phyloP scores from a whole-genome alignment of 129 eudicot genomes.

The Tanacetum coccineum region DNA sequence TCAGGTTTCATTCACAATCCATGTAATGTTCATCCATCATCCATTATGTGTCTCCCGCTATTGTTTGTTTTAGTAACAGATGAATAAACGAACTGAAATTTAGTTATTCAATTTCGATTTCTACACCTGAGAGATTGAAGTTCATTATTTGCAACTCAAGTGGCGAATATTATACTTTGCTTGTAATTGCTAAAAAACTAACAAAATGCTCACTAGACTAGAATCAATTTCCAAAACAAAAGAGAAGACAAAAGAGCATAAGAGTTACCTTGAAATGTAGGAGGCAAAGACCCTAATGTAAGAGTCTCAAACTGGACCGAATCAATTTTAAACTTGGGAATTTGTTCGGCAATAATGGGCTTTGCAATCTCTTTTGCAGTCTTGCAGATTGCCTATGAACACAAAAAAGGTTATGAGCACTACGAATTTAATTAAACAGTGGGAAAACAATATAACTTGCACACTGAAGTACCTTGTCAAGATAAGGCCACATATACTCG shows the following conservation, averaged over 20 bases:
- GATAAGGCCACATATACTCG: slow-evolving; percentile 80
- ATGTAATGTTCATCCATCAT: too few relatives aligned
- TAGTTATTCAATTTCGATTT: background rate
- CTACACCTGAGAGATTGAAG: background rate
- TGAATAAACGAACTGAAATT: too few relatives aligned
- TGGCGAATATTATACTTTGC: background rate
- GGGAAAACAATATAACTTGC: background rate
- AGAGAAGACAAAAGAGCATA: background rate
- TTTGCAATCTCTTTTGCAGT: slow-evolving; percentile 79
- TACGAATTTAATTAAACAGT: background rate
- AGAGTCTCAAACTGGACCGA: slow-evolving; percentile 66
- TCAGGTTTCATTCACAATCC: too few relatives aligned
- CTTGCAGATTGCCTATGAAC: slow-evolving; percentile 77
- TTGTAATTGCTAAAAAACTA: background rate
- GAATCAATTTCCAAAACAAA: background rate
- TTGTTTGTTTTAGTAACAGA: background rate
- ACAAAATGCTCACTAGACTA: background rate
- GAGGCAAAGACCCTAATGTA: slow-evolving; percentile 78
- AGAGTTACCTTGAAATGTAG: slow-evolving; percentile 71
- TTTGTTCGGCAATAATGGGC: slow-evolving; percentile 86
- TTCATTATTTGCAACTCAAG: slow-evolving; percentile 2
- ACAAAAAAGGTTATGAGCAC: background rate
- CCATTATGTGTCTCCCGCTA: too few relatives aligned
- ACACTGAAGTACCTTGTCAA: slow-evolving; percentile 67
- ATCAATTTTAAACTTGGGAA: slow-evolving; percentile 77